Base-by-base conservation (phyloP, 2,329 filamentous ascomycete species). In the Ustulina deusta region DNA sequence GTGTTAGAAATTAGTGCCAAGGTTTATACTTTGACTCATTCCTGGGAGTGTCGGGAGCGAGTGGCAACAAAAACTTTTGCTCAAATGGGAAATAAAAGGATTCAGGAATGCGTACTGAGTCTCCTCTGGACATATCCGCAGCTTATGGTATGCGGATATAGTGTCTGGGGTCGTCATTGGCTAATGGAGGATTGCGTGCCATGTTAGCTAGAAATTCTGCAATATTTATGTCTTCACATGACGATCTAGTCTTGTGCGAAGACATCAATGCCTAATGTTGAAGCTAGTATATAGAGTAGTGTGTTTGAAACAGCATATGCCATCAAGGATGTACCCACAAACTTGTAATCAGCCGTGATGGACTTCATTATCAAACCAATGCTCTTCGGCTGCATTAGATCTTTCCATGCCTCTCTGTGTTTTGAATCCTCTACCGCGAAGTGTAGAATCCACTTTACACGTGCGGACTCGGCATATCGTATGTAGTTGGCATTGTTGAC, bases 401-500 rank as follows among this genome's bases (percentile, higher is more conserved):
- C 86, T 15, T 81, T 79, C 93, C 94, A 97, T 68, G 87, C 82
- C 48, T 83, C 78, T 64, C 83, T 83, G 71, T 94, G 85, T 34
- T 80, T 78, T 0, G 88, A 87, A 73, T 93, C 89, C 54, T 89
- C 81, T 67, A 84, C 80, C 4, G 89, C 91, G 72, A 93, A 90
- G 75, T 93, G 91, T 64, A 85, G 84, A 29, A 90, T 85, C 91
- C 92, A 97, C 74, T 94, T 93, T 36, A 95, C 87, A 40, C 94
- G 87, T 3, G 90, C 90, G 6, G 91, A 90, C 78, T 97, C 94
- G 40, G 93, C 93, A 78, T 93, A 97, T 69, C 91, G 87, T 73
- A 92, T 90, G 79, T 97, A 97, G 71, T 87, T 88, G 69, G 94
- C 90, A 74, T 97, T 97, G 78, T 97, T 97, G 56, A 97, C 91